Percentiles rank a stretch among this genome's conserved stretches.
Conservation (phyloP, 495 filamentous ascomycete species). For the Podospora comata region DNA sequence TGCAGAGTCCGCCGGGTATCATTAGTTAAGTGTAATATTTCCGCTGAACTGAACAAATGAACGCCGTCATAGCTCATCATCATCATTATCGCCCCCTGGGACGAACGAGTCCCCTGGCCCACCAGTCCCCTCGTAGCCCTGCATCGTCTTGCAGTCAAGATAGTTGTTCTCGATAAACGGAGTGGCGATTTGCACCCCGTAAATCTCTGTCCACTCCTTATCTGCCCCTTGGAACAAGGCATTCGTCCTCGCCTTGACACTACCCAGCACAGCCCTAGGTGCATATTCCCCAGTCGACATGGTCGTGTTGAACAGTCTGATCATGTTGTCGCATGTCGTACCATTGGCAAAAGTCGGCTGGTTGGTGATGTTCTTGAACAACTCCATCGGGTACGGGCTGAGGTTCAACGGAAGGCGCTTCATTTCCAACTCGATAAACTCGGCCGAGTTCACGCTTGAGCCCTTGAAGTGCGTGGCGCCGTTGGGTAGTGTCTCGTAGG, state of each 20-base stretch:
- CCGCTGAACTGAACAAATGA: background rate
- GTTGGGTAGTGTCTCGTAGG: conserved; percentile 30
- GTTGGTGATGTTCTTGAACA: conserved; percentile 44
- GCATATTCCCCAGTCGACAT: conserved; percentile 32
- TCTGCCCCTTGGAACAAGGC: conserved; percentile 25
- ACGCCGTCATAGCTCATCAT: background rate
- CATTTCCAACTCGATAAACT: conserved; percentile 36
- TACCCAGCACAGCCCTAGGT: conserved; percentile 32
- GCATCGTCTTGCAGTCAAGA: conserved; percentile 34
- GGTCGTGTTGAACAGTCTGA: conserved; percentile 40
- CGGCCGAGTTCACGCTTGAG: conserved; percentile 19
- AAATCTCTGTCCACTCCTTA: conserved; percentile 31
- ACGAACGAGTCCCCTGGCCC: conserved; percentile 25
- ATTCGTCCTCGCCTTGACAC: conserved; percentile 30
- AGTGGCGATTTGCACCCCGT: conserved; percentile 41
- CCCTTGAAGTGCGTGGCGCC: conserved; percentile 35
- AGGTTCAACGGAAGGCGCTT: conserved; percentile 2
- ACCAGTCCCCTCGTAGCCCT: conserved; percentile 31
- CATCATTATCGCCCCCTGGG: background rate
- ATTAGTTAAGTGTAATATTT: background rate
- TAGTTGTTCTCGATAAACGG: conserved; percentile 45
- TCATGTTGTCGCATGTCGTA: conserved; percentile 39
- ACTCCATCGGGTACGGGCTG: conserved; percentile 35
- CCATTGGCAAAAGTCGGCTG: conserved; percentile 43
- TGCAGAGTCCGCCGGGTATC: conserved; percentile 1